Percentiles rank a stretch among this genome's conserved stretches.
phyloP scores from a whole-genome alignment of 2,329 filamentous ascomycete genomes.

The Plenodomus biglobosus region DNA sequence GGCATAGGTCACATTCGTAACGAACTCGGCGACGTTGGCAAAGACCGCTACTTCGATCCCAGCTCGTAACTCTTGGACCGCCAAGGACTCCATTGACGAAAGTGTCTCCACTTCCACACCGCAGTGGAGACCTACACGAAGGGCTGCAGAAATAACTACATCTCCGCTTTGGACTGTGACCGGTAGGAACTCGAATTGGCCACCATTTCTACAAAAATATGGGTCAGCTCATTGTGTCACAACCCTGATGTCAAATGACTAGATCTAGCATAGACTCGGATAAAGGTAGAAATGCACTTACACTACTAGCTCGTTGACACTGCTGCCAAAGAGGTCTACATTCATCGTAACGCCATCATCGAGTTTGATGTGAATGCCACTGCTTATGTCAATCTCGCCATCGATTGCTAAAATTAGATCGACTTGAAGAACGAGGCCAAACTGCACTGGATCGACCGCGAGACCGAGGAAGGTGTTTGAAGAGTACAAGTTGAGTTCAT shows the following conservation, averaged over 20 bases:
- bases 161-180: conserved; percentile 53
- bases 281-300: conserved; percentile 39
- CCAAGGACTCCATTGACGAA: conserved; percentile 1
- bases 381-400: conserved; percentile 53
- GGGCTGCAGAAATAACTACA: conserved; percentile 50
- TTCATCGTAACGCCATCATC: conserved; percentile 55
- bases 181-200: conserved; percentile 59
- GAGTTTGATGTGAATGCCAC: conserved; percentile 58
- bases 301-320: conserved; percentile 54
- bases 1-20: conserved; percentile 53
- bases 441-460: conserved; percentile 39
- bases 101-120: conserved; percentile 34
- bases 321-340: conserved; percentile 54
- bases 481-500: conserved; percentile 54
- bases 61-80: conserved; percentile 34
- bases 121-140: conserved; percentile 53
- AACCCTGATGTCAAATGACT: no score
- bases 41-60: conserved; percentile 55
- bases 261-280: neutral
- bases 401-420: conserved; percentile 57
- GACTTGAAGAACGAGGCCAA: conserved; percentile 54
- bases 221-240: neutral
- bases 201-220: conserved; percentile 50
- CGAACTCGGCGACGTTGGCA: conserved; percentile 58
- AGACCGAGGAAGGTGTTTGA: conserved; percentile 52